Percentiles rank a stretch among this genome's conserved stretches.
These are phyloP conservation scores for Tetrapisispora iriomotensis DNA, from an alignment of 805 yeast genomes.

Conservation along the genomic window DNA sequence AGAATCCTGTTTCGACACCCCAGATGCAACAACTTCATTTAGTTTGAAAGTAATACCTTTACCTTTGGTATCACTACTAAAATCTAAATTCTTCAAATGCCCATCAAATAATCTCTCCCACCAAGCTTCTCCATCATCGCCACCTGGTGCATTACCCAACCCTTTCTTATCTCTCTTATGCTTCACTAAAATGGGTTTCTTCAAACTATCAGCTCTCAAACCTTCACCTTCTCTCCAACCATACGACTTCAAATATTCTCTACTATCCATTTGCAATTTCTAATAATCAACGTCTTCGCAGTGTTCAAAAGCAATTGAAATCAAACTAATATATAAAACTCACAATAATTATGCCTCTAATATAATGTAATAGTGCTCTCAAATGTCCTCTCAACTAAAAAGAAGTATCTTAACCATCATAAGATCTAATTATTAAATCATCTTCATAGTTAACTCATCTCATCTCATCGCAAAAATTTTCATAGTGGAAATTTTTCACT, in stretches of 20 bases:
- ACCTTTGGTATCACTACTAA: conserved; percentile 25
- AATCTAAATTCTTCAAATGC: conserved; percentile 70
- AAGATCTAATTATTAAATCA: too few species aligned
- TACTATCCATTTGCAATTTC: conserved; percentile 83
- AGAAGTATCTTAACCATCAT: too few species aligned
- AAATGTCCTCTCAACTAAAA: too few species aligned
- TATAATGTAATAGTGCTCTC: too few species aligned
- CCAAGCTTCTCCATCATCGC: conserved; percentile 80
- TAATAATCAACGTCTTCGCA: too few species aligned
- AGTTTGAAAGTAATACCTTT: conserved; percentile 44
- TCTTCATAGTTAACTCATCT: background rate
- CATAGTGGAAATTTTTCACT: background rate
- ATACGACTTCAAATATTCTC: conserved; percentile 57
- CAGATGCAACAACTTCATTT: conserved; percentile 38
- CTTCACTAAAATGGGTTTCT: conserved; percentile 77
- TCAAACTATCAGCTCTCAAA: conserved; percentile 64
- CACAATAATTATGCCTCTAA: too few species aligned
- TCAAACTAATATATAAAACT: background rate
- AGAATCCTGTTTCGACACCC: conserved; percentile 43
- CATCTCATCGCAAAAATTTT: conserved; percentile 12
- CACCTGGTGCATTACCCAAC: conserved; percentile 59
- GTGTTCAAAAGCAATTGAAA: background rate
- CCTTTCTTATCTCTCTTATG: conserved; percentile 90
- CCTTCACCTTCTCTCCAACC: conserved; percentile 96
- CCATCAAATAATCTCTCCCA: conserved; percentile 97